A percentile compares a stretch with the other conserved stretches of the same genome.
phyloP scores from a whole-genome alignment of 2,329 filamentous ascomycete genomes.

The Aspergillus persii region DNA sequence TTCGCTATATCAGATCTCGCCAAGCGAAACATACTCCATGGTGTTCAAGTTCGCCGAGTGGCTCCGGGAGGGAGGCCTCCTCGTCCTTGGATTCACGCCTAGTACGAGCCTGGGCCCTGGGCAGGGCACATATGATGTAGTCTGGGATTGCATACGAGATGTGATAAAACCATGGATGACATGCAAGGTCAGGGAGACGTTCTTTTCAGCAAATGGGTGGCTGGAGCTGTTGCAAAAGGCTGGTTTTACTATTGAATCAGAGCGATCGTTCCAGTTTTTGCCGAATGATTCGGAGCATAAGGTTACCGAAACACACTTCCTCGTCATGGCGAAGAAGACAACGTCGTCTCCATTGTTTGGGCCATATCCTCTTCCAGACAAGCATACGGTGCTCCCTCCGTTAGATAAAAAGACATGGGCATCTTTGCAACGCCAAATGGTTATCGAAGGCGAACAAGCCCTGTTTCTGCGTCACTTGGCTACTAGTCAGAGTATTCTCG shows the following conservation, averaged over 20 bases:
- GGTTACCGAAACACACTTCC: conserved; percentile 5
- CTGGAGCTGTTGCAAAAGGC: neutral
- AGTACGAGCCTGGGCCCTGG: too few relatives aligned
- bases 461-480: too few relatives aligned
- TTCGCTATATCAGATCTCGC: conserved; percentile 15
- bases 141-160: conserved; percentile 6
- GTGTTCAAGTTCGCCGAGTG: conserved; percentile 13
- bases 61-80: conserved; percentile 11
- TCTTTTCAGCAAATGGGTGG: neutral
- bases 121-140: conserved; percentile 1
- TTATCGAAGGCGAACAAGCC: too few relatives aligned
- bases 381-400: too few relatives aligned
- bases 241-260: neutral
- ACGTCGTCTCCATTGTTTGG: conserved; percentile 1
- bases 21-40: conserved; percentile 9
- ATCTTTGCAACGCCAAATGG: too few relatives aligned
- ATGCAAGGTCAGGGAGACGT: neutral
- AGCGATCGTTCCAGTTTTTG: neutral
- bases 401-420: too few relatives aligned
- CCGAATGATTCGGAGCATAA: too few relatives aligned
- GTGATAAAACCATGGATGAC: neutral
- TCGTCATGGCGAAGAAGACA: neutral
- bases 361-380: neutral
- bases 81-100: conserved; percentile 2
- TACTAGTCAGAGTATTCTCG: too few relatives aligned